phyloP scores from a whole-genome alignment of 805 yeast species.

The Saccharomyces eubayanus region DNA sequence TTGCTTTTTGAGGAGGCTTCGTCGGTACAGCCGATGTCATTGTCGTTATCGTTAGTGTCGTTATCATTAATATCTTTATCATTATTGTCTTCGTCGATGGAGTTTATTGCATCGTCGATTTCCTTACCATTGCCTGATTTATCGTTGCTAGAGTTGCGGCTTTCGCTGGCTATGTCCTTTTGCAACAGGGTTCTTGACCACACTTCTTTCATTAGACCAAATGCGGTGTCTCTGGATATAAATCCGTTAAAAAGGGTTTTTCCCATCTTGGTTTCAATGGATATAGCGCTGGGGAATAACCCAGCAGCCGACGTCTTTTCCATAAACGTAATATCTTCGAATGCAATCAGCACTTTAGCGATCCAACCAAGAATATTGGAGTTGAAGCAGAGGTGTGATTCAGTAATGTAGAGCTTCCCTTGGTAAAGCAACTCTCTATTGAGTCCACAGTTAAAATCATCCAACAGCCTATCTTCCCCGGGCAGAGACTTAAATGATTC shows the following conservation, averaged over 20 bases:
- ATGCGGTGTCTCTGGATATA: constrained; percentile 70
- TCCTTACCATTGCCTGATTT: neutral
- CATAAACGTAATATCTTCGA: constrained; percentile 49
- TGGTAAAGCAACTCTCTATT: constrained; percentile 81
- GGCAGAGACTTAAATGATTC: constrained; percentile 61
- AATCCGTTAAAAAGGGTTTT: constrained; percentile 82
- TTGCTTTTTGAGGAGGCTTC: constrained; percentile 20
- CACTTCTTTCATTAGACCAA: constrained; percentile 56
- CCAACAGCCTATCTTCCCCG: constrained; percentile 61
- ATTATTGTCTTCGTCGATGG: constrained; percentile 36
- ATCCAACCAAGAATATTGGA: constrained; percentile 83
- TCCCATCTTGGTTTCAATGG: constrained; percentile 53
- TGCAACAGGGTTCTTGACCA: constrained; percentile 44
- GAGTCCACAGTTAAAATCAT: constrained; percentile 85
- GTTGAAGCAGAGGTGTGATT: constrained; percentile 72
- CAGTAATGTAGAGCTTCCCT: constrained; percentile 79
- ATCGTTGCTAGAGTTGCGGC: neutral
- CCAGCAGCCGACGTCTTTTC: constrained; percentile 86
- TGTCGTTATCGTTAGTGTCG: constrained; percentile 29
- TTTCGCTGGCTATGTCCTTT: constrained; percentile 3
- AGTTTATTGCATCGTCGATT: constrained; percentile 34
- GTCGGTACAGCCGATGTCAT: constrained; percentile 20
- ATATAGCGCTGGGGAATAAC: constrained; percentile 82
- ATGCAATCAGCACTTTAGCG: constrained; percentile 64
- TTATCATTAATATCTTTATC: constrained; percentile 1